Base-by-base conservation (phyloP, 1,284 basidiomycete genomes). In the Kwoniella shivajii region DNA sequence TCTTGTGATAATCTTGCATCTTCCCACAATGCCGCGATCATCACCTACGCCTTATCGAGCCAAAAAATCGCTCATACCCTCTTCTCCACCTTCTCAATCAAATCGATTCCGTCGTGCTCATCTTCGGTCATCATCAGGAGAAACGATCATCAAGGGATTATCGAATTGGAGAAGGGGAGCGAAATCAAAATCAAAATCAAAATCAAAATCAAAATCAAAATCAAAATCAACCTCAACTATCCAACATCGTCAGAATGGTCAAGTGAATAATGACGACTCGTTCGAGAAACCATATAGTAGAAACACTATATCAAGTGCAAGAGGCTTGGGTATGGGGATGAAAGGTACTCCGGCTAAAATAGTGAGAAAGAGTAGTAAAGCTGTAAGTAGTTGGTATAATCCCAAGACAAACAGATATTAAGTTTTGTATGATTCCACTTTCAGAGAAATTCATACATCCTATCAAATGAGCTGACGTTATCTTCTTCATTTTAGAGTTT, bases 251-350 rank as follows among this genome's bases (percentile, higher is more conserved):
- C 7, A 54, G 33, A 54, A 33, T 16, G 43, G 10, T 31, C 4
- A 33, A 20, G 10, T 16, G 3, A 7, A 26, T 27, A 51, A n/a
- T 22, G 4, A 47, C 2, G 20, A 18, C 24, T 42, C 36, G 30
- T n/a, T n/a, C 3, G 18, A 33, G 39, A 33, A 34, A 24, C n/a
- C n/a, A n/a, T n/a, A n/a, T n/a, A n/a, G n/a, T n/a, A n/a, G n/a
- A n/a, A n/a, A n/a, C n/a, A n/a, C n/a, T n/a, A n/a, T n/a, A n/a
- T 45, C 18, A 26, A 41, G 11, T 37, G 55, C 18, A 46, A 31
- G 36, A 51, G 60, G 57, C 1, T 36, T 63, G 20, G 67, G 67
- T 1, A 68, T 68, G 67, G 65, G 63, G 3, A 66, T 68, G 65
- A 44, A 56, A 34, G 55, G 61, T 10, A 68, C 67, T 2, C 67